Evolutionary conservation across 2,329 filamentous ascomycete genomes (phyloP), one percentile per base, ranked within the genome.

Genomic region (Diaporthe caulivora): DNA sequence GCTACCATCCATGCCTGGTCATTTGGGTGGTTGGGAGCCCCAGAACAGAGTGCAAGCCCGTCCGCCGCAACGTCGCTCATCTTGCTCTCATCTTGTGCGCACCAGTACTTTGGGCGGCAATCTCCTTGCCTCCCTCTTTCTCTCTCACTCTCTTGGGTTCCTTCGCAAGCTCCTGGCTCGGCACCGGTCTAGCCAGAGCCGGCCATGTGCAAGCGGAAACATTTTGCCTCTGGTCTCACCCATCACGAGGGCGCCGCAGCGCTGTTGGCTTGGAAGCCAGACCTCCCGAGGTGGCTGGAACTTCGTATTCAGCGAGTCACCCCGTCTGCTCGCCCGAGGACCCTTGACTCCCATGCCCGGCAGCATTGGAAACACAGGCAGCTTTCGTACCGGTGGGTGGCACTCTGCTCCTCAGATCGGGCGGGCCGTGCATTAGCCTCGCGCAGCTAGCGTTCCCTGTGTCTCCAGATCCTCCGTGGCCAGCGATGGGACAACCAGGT

Each of bases 371-470:
- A 24, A 49, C 17, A 29, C 58, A 47, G 42, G 21, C 42, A 65
- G 60, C 60, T 37, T 37, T 65, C 29, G 17, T 26, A n/a, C 31
- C 11, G 24, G 60, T 49, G n/a, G 47, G 62, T 67, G 62, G 47
- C 47, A 53, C 37, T 8, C 69, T 44, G 55, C 44, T 60, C 55
- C 55, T 53, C 47, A 62, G 55, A 53, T 71, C 69, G 55, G 69
- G 58, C 53, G 69, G 55, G 55, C 64, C 55, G 64, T 72, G 73
- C 73, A 74, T 74, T 74, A 74, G 73, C 17, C 57, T n/a, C 55
- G 72, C 65, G 73, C 73, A 70, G 57, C 73, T 72, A 72, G 55
- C 21, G 49, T 53, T 26, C 47, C 62, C 44, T 65, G 42, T 51
- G 62, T 51, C 37, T 57, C 53, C 70, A 55, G 60, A 29, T 72